Evolutionary conservation across 169 alveolate species (phyloP), one percentile per base, ranked within the genome.

Genomic region (Miamiensis avidus): DNA sequence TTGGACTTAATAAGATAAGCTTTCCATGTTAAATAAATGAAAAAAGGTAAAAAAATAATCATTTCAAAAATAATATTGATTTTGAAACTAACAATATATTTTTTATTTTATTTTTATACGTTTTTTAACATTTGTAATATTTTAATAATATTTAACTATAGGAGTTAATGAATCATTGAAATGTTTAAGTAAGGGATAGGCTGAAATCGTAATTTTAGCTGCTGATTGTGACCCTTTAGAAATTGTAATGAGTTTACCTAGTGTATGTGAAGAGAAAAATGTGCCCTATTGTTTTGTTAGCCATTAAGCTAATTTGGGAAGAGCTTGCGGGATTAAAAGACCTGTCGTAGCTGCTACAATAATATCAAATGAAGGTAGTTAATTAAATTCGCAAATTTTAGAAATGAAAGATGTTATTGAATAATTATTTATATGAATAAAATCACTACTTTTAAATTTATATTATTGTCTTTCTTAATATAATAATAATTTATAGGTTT

Each of bases 211-310:
- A 76, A 94, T 99, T 64, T 92, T 99, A 83, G 99, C 99, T 49
- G 99, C 99, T 31, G 99, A 99, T 92, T 99, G 99, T 32, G 99
- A 99, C 96, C 99, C 99, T 31, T 96, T 99, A 85, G 99, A 99
- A 93, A 99, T 99, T 88, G 97, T 99, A 29, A 94, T 99, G 74
- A 99, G 99, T 90, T 96, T 99, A 82, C 99, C 99, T 26, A 90
- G 98, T 78, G 98, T 98, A 76, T 98, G 99, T 88, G 99, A 99
- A 92, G 99, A 99, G 93, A 99, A 99, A 98, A 99, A 98, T 95
- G 99, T 99, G 30, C 99, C 99, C 28, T 99, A 99, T 94, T 99
- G 99, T 82, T 99, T 98, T 95, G 99, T 99, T 65, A 96, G 97
- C 89, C 95, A 99, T 77, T 97, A 98, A 93, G 97, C 98, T 81